Percentiles rank a stretch among this genome's conserved stretches.
phyloP scores from a whole-genome alignment of 129 eudicot species.

The Smallanthus sonchifolius region DNA sequence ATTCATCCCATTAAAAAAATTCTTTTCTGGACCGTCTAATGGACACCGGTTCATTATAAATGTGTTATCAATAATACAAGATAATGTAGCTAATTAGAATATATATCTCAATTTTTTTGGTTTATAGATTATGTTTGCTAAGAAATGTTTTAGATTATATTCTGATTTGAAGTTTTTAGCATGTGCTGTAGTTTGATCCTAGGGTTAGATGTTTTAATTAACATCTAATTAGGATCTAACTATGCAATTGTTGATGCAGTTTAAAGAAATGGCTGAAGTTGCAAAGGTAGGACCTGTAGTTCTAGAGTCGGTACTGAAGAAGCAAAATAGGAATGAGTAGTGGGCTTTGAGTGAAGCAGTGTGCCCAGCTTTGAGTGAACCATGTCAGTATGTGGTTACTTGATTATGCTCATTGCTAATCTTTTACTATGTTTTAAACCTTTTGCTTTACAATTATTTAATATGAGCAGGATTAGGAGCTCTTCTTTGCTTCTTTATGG shows the following conservation, averaged over 20 bases:
- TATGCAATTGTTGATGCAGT: slow-evolving; percentile 10
- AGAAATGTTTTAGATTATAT: background rate
- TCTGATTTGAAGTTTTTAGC: background rate
- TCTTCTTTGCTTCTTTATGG: slow-evolving; percentile 91
- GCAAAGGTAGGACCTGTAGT: slow-evolving; percentile 41
- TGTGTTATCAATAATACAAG: too few relatives aligned
- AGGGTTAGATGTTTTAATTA: background rate
- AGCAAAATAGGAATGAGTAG: slow-evolving; percentile 77
- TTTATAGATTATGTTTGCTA: background rate
- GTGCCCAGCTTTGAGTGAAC: too few relatives aligned
- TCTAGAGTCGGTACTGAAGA: slow-evolving; percentile 73
- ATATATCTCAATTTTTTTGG: too few relatives aligned
- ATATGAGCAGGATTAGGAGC: slow-evolving; percentile 77
- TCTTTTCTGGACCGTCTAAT: too few relatives aligned
- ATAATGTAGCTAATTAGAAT: too few relatives aligned
- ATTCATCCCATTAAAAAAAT: too few relatives aligned
- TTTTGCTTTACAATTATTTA: slow-evolving; percentile 5
- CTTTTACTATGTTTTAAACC: slow-evolving; percentile 2
- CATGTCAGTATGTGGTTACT: slow-evolving; percentile 44
- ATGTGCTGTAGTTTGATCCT: background rate
- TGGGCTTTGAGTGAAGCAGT: too few relatives aligned
- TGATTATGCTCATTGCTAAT: slow-evolving; percentile 16
- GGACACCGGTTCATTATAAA: too few relatives aligned
- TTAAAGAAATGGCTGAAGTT: slow-evolving; percentile 56
- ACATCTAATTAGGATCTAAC: background rate